Conservation (phyloP, 495 filamentous ascomycete genomes). For the Friedmanniomyces endolithicus region DNA sequence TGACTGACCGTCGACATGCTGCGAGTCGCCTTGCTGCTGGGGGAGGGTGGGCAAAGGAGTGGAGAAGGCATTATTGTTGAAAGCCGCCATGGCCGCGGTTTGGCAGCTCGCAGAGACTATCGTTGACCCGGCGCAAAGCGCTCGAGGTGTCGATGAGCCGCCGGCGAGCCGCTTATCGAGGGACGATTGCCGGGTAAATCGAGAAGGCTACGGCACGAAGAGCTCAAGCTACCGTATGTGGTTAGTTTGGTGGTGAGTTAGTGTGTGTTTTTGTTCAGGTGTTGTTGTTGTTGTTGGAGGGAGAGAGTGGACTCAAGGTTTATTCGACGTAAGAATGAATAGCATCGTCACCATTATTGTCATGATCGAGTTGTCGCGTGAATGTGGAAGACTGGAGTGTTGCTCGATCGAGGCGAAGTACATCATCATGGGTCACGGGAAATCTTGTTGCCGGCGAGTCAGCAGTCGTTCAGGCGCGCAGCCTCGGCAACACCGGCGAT, state of each 20-base stretch:
- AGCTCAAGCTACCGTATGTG: background rate
- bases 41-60: background rate
- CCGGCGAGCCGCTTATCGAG: background rate
- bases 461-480: background rate
- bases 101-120: background rate
- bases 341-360: background rate
- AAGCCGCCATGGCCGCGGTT: conserved; percentile 10
- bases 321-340: no score
- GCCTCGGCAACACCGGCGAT: background rate
- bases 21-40: conserved; percentile 1
- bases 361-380: background rate
- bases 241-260: no score
- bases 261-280: conserved; percentile 3
- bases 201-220: background rate
- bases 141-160: background rate
- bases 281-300: conserved; percentile 25
- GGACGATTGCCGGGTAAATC: background rate
- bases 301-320: no score
- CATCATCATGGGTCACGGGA: background rate
- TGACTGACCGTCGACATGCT: conserved; percentile 2
- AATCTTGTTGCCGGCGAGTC: background rate
- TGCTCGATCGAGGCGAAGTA: background rate
- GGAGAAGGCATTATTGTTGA: background rate
- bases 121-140: conserved; percentile 17
- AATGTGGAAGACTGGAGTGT: no score